Evolutionary conservation across 2,329 filamentous ascomycete genomes (phyloP).

Genomic region (Rutstroemia sp.): DNA sequence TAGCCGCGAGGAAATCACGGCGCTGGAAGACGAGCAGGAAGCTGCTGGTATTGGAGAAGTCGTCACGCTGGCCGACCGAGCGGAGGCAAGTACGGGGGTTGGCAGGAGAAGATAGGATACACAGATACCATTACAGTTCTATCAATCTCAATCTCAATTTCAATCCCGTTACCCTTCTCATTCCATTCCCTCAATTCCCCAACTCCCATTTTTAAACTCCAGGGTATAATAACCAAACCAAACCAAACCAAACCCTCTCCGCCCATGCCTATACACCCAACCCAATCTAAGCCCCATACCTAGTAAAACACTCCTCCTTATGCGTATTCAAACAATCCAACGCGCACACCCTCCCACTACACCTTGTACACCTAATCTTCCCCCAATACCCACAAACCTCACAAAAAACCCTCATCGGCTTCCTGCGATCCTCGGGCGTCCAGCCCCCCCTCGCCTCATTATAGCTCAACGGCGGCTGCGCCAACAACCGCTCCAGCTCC

Average conservation of each 20-base stretch:
- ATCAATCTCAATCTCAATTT: neutral
- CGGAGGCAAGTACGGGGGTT: constrained; percentile 32
- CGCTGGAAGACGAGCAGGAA: constrained; percentile 91
- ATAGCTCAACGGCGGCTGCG: constrained; percentile 60
- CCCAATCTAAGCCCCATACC: constrained; percentile 42
- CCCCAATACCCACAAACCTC: constrained; percentile 81
- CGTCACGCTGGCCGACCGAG: constrained; percentile 73
- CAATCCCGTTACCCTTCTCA: neutral
- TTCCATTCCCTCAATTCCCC: neutral
- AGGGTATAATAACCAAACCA: neutral
- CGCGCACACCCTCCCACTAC: constrained; percentile 70
- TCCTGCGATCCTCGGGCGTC: constrained; percentile 35
- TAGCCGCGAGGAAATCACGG: constrained; percentile 85
- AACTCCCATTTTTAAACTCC: neutral
- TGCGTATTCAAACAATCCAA: constrained; percentile 67
- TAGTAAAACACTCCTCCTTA: constrained; percentile 61
- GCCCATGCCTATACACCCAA: neutral
- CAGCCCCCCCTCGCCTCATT: constrained; percentile 49
- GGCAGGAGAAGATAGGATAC: constrained; percentile 20
- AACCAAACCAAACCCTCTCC: neutral
- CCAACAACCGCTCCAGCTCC: constrained; percentile 57
- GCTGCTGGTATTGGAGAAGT: constrained; percentile 82
- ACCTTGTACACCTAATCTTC: constrained; percentile 66
- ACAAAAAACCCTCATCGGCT: constrained; percentile 61
- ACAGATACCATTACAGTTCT: constrained; percentile 1